Base-by-base conservation (phyloP, 2,329 filamentous ascomycete species). In the Clonostachys sp. region DNA sequence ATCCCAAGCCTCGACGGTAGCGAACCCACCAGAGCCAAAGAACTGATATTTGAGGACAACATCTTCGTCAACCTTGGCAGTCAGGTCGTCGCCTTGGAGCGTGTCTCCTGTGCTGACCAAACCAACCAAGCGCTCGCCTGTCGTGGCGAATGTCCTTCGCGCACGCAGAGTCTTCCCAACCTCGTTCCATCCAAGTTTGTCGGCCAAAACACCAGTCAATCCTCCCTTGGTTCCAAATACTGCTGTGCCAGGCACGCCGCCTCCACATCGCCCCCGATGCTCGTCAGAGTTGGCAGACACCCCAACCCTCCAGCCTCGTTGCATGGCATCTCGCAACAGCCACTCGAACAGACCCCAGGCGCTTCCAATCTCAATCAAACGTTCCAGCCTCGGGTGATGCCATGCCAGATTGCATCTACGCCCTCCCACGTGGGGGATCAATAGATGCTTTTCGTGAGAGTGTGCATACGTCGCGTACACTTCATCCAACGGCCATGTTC, bases 401-500 rank as follows among this genome's bases (percentile, higher is more conserved):
- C 63, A 66, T 1, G 57, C 58, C 8, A 66, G 48, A 40, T 64
- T 66, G 45, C 61, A 64, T 14, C 64, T 41, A 9, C 63, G 51
- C 2, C 65, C 62, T 7, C 65, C 65, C 3, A 67, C 64, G 34
- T 67, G 64, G 1, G 64, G 65, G 45, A 66, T 66, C 14, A 67
- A 38, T 5, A 67, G 59, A 44, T 65, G 59, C 4, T 52, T 50
- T 14, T 63, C 60, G 1, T 60, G 52, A 0, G 57, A 50, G 40
- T 63, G 57, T 1, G 62, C 63, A 47, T 67, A 66, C 3, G 64
- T 67, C 17, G 63, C 61, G 45, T 67, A 67, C 1, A 67, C 53
- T 42, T 67, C 63, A 42, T 66, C 64, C 5, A 67, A 53, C 0
- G 64, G 63, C 64, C 62, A 67, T 3, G 64, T 59, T 14, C 62